These are phyloP conservation scores for Amphibolis antarctica DNA, from an alignment of 106 monocot genomes.

Conservation along the genomic window DNA sequence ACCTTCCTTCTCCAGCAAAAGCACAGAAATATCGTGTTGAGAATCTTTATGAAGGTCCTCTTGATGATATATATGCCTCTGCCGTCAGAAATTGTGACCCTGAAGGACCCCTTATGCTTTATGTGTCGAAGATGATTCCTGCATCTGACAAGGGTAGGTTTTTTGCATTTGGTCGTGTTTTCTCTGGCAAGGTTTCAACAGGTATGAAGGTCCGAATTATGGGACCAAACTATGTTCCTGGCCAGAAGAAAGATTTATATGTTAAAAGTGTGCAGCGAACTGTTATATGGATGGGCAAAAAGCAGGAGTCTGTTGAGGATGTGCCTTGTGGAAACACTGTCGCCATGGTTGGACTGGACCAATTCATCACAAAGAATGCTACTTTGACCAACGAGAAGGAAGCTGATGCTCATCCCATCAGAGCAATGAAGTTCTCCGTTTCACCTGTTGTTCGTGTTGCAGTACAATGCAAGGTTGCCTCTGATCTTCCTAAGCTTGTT, in stretches of 20 bases:
- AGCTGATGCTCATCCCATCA: constrained; percentile 36
- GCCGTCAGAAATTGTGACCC: constrained; percentile 39
- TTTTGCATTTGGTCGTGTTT: constrained; percentile 43
- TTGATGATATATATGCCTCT: constrained; percentile 36
- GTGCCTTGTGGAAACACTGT: constrained; percentile 51
- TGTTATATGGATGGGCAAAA: constrained; percentile 52
- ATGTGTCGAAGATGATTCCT: constrained; percentile 47
- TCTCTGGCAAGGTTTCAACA: constrained; percentile 32
- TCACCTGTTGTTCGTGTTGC: constrained; percentile 47
- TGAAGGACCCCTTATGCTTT: constrained; percentile 38
- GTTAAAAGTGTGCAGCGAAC: constrained; percentile 43
- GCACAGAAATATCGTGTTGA: constrained; percentile 45
- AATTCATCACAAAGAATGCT: constrained; percentile 42
- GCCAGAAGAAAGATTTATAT: constrained; percentile 46
- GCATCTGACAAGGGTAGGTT: constrained; percentile 42
- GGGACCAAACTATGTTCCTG: constrained; percentile 45
- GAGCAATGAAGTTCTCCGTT: constrained; percentile 44
- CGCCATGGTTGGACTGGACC: constrained; percentile 44
- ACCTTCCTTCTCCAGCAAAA: constrained; percentile 34
- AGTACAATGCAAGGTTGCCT: constrained; percentile 39
- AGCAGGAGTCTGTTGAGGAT: constrained; percentile 39
- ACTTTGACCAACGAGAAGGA: constrained; percentile 45
- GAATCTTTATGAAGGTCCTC: constrained; percentile 40
- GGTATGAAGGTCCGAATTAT: constrained; percentile 37
- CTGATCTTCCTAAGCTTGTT: constrained; percentile 44